Evolutionary conservation across 345 rosid genomes (phyloP).

Genomic region (Bretschneidera sinensis): DNA sequence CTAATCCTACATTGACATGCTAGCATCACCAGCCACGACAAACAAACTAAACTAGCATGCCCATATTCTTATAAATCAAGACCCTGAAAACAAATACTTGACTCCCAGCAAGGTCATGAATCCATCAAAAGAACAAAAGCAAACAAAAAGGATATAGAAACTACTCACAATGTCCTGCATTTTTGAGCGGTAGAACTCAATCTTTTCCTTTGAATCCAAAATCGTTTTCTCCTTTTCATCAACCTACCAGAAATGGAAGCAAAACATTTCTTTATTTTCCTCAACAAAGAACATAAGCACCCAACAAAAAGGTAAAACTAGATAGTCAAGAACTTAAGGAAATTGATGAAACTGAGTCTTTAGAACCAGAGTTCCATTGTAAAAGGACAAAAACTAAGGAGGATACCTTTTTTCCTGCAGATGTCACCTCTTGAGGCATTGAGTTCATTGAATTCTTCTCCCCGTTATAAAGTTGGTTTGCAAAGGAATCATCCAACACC

Average conservation of each 20-base stretch:
- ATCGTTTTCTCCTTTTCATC: constrained; percentile 53
- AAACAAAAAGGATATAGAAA: constrained; percentile 11
- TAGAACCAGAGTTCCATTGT: background rate
- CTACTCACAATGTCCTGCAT: constrained; percentile 97
- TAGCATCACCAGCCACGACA: background rate
- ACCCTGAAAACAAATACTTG: no score
- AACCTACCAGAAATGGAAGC: constrained; percentile 36
- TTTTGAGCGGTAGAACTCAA: constrained; percentile 83
- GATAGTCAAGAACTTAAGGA: background rate
- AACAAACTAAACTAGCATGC: background rate
- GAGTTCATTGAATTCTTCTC: constrained; percentile 37
- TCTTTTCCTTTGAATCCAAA: constrained; percentile 87
- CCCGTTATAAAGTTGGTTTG: constrained; percentile 40
- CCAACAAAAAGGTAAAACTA: constrained; percentile 5
- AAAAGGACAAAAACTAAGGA: constrained; percentile 9
- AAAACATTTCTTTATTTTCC: constrained; percentile 3
- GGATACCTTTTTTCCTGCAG: constrained; percentile 56
- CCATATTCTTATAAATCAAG: background rate
- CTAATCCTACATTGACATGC: background rate
- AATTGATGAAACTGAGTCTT: constrained; percentile 5
- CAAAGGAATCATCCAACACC: constrained; percentile 54
- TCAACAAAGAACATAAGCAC: constrained; percentile 9
- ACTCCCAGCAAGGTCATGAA: background rate
- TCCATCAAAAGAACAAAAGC: background rate
- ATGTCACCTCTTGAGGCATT: constrained; percentile 37